Evolutionary conservation across 2,329 filamentous ascomycete genomes (phyloP), one percentile per base, ranked within the genome.

Genomic region (Phialocephala sp.): DNA sequence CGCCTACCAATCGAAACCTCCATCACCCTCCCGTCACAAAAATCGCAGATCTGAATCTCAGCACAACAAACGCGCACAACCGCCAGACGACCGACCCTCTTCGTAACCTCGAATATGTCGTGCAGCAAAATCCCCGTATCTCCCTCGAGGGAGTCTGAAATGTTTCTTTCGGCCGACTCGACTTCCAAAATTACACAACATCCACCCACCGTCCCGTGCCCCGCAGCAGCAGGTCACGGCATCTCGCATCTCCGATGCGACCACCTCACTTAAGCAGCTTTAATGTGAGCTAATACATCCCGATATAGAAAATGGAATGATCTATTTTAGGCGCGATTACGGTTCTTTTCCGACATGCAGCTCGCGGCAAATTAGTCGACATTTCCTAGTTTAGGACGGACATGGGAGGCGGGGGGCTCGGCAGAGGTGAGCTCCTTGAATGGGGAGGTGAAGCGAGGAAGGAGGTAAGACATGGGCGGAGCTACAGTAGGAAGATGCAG

Each of bases 1-100:
- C 57, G 57, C 57, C 41, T 47, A 59, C 57, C 57, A 59, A 59
- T 59, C 22, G 22, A 45, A 45, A 22, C 24, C 50, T 32, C 50
- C 50, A 54, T 54, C 50, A 54, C 50, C 27, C 27, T 32, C 6
- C 27, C 27, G 27, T 32, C 45, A 50, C n/a, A 9, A 50, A 15
- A 14, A 8, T 20, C 20, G 20, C 20, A 32, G 11, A 52, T 9
- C 22, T 14, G 6, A 32, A 52, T 18, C 22, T 4, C 47, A 18
- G 14, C 27, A 5, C 27, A 22, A 41, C 39, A 47, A 32, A 15
- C 57, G 57, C 27, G 20, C 20, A 59, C 15, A 45, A 47, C 41
- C 39, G 57, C 57, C 36, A 15, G n/a, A 43, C 37, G 55, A 35
- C 8, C 22, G 32, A 32, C 24, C 27, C n/a, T n/a, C n/a, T n/a